Percentiles rank a stretch among this genome's conserved stretches.
Evolutionary conservation across 2,329 filamentous ascomycete genomes (phyloP).

Genomic region (Incumbomyces lentus): DNA sequence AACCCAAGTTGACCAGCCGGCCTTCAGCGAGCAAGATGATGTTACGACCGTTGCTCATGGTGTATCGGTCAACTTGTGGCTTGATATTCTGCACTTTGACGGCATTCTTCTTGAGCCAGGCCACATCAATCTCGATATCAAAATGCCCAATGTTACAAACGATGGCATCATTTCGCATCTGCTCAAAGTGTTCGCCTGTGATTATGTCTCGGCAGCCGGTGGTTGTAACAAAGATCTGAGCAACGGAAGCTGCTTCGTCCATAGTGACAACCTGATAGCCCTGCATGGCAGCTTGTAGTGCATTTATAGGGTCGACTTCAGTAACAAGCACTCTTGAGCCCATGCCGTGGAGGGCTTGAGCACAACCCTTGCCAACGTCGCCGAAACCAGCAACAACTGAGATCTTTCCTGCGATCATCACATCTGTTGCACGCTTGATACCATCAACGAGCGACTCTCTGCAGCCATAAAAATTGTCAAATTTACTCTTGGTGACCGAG

Average conservation of each 20-base stretch:
- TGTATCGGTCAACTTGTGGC: constrained; percentile 97
- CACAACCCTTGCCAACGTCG: constrained; percentile 98
- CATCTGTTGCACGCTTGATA: constrained; percentile 99
- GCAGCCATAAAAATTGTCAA: constrained; percentile 99
- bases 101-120: constrained; percentile 97
- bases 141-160: constrained; percentile 99
- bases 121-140: constrained; percentile 99
- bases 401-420: constrained; percentile 99
- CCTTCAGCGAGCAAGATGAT: constrained; percentile 98
- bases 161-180: constrained; percentile 94
- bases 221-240: constrained; percentile 98
- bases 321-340: constrained; percentile 93
- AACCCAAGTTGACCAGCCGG: constrained; percentile 98
- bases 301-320: constrained; percentile 98
- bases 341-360: constrained; percentile 91
- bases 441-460: constrained; percentile 96
- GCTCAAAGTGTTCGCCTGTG: constrained; percentile 81
- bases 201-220: constrained; percentile 98
- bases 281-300: constrained; percentile 94
- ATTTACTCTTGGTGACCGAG: constrained; percentile 99
- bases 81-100: constrained; percentile 96
- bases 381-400: constrained; percentile 95
- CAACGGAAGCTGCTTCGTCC: constrained; percentile 80
- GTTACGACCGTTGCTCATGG: constrained; percentile 86
- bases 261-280: constrained; percentile 96